Evolutionary conservation across 768 basidiomycete genomes (phyloP).

Genomic region (Ephemerocybe angulata): DNA sequence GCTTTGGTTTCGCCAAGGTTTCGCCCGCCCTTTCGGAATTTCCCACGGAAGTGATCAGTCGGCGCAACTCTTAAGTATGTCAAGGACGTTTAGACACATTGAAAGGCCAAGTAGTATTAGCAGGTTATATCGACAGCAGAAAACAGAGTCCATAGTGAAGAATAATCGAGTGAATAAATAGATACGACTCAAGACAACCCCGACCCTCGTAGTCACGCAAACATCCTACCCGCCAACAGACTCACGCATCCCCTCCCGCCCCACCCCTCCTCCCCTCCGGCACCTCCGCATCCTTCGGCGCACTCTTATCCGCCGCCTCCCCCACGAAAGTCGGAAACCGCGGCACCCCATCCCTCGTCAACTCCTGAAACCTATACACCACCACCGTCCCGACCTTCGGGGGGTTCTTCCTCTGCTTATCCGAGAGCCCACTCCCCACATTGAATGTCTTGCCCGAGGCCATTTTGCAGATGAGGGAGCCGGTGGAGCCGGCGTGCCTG

Average conservation of each 20-base stretch:
- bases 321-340: conserved; percentile 55
- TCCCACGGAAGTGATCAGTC: too few species aligned
- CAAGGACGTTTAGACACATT: too few species aligned
- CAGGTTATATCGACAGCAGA: too few species aligned
- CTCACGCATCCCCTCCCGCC: neutral
- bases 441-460: conserved; percentile 59
- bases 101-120: too few species aligned
- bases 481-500: conserved; percentile 44
- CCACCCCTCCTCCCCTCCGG: conserved; percentile 26
- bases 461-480: conserved; percentile 56
- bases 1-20: too few species aligned
- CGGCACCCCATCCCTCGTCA: conserved; percentile 55
- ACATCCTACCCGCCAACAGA: too few species aligned
- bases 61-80: too few species aligned
- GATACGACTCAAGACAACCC: too few species aligned
- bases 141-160: too few species aligned
- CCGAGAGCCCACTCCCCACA: conserved; percentile 52
- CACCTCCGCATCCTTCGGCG: conserved; percentile 54
- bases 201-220: too few species aligned
- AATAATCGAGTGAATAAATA: too few species aligned
- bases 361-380: conserved; percentile 56
- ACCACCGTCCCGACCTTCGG: conserved; percentile 54
- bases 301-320: conserved; percentile 48
- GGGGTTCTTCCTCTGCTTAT: conserved; percentile 51
- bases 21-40: too few species aligned